Evolutionary conservation across 495 filamentous ascomycete genomes (phyloP), one percentile per base, ranked within the genome.

Genomic region (Penicillium pulvis): DNA sequence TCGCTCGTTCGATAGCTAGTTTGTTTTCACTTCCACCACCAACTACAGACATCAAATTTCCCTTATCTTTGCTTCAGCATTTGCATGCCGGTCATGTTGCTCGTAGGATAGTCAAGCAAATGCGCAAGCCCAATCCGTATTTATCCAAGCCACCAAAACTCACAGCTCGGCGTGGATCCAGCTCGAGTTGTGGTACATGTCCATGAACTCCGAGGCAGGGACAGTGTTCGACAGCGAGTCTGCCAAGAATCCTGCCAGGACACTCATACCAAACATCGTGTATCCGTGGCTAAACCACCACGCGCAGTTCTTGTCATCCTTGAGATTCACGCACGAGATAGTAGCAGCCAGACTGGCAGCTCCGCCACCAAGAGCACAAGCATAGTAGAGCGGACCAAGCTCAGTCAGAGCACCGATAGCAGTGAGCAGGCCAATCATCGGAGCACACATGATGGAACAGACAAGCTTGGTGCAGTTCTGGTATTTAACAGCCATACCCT

Each of bases 401-500:
- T 49, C 26, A 31, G 24, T 30, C 11, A 28, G 2, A 16, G 33
- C 14, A 30, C 46, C 46, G 16, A 31, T 17, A 28, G 26, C 12
- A 28, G 14, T 24, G 9, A 49, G 46, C 14, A 49, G 9, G 3
- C 23, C 26, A 8, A 49, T 2, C 46, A 30, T 28, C 14, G 30
- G 4, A 31, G 31, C 26, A 17, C 12, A 17, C 23, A 49, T 14
- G 10, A 28, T 7, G 6, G 46, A 30, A 12, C 4, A 6, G 16
- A 31, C 16, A 28, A 17, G 12, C 12, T 49, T 49, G 1, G 46
- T 49, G 26, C 24, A 30, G 4, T 52, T 14, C 19, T 55, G 39
- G 35, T 60, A 48, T 9, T 51, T 51, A 11, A 81, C 59, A 12
- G 76, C 77, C 65, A 76, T 66, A 23, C 59, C 60, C 58, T 69